Conservation (phyloP, 768 basidiomycete species). For the Tulasnella sp. region DNA sequence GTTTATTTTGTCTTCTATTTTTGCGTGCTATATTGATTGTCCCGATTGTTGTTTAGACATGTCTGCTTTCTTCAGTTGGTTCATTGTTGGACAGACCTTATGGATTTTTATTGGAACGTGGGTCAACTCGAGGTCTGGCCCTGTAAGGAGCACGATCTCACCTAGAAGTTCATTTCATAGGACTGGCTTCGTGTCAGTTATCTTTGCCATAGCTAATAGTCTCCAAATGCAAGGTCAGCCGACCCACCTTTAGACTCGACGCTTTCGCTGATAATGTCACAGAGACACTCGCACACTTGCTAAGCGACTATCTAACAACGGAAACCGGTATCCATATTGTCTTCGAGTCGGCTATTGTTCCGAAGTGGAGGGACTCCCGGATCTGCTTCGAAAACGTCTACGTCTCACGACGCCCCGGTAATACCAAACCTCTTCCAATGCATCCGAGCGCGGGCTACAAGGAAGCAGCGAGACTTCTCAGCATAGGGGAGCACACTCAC, state of each 20-base stretch:
- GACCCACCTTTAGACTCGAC: not conserved
- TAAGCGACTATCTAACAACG: constrained; percentile 87
- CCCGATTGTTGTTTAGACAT: constrained; percentile 40
- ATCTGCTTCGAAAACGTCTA: constrained; percentile 97
- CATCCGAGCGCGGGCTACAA: constrained; percentile 32
- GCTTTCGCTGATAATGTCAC: constrained; percentile 1
- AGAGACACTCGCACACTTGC: constrained; percentile 79
- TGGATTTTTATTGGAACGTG: constrained; percentile 95
- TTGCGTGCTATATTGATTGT: not conserved
- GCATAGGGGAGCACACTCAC: constrained; percentile 67
- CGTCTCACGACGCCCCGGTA: constrained; percentile 66
- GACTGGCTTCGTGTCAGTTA: constrained; percentile 91
- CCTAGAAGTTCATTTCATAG: constrained; percentile 30
- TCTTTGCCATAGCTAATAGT: constrained; percentile 85
- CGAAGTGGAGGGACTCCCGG: constrained; percentile 92
- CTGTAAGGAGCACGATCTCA: constrained; percentile 26
- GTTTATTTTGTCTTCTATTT: not conserved
- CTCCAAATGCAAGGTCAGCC: constrained; percentile 66
- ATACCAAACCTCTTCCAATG: constrained; percentile 27
- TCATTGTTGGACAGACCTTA: constrained; percentile 87
- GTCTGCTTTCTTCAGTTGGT: constrained; percentile 93
- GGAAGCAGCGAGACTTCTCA: constrained; percentile 57
- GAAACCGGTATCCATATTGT: constrained; percentile 92
- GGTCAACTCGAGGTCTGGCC: constrained; percentile 31
- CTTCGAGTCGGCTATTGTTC: constrained; percentile 96